Conservation (phyloP, 352 stramenopile species). For the Phytophthora podocarpi region DNA sequence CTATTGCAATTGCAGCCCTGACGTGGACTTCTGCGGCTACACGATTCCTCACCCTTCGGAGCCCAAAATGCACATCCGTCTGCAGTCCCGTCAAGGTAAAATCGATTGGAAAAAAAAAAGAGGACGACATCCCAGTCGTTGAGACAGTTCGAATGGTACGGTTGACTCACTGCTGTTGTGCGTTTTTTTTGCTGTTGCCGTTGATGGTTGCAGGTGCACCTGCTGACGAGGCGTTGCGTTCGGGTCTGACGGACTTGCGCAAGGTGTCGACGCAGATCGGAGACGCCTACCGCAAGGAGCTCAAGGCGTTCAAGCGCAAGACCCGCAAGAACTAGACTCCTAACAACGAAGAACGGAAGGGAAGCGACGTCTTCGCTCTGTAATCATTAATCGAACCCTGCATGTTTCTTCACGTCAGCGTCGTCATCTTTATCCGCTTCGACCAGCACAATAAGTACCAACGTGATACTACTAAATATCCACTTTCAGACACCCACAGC, state of each 20-base stretch:
- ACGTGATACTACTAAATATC: too few relatives aligned
- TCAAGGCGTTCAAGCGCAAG: conserved; percentile 86
- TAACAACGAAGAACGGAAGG: neutral
- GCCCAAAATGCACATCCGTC: conserved; percentile 93
- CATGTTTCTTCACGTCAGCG: conserved; percentile 4
- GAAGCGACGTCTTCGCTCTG: conserved; percentile 9
- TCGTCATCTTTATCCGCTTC: too few relatives aligned
- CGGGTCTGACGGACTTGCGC: conserved; percentile 70
- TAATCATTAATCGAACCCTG: conserved; percentile 37
- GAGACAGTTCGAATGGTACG: neutral
- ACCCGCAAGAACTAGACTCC: conserved; percentile 63
- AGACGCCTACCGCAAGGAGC: conserved; percentile 82
- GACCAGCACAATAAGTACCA: too few relatives aligned
- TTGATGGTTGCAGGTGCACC: conserved; percentile 41
- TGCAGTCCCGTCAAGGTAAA: conserved; percentile 88
- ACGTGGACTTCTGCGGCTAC: conserved; percentile 95
- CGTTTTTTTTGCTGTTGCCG: neutral
- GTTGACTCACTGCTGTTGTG: neutral
- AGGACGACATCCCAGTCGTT: neutral
- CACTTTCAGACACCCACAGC: too few relatives aligned
- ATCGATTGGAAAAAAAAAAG: neutral
- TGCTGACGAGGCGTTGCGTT: conserved; percentile 66
- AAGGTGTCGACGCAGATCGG: conserved; percentile 74
- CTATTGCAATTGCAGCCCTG: conserved; percentile 53
- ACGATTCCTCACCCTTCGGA: conserved; percentile 96